Base-by-base conservation (phyloP, 2,329 filamentous ascomycete genomes). In the Diaporthe citri region DNA sequence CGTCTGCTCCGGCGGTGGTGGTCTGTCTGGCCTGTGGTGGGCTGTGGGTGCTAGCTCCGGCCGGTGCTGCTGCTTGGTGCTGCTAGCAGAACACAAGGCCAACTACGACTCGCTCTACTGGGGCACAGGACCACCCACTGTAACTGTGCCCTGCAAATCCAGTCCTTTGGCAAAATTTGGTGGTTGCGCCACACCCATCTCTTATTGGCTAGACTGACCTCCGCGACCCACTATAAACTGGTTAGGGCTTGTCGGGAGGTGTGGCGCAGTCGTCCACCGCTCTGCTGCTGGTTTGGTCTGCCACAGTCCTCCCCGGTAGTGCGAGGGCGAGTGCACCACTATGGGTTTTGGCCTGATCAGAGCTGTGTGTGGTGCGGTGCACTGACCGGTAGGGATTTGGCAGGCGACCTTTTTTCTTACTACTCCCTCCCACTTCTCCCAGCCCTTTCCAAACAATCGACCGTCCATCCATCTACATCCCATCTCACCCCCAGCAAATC, bases 401-500 rank as follows among this genome's bases (percentile, higher is more conserved):
- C 48, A 55, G 48, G 34, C 64, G 71, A 72, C 71, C 71, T 64
- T 52, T 55, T 62, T 66, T 72, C 60, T 46, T 41, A 64, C 59
- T 52, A 43, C 41, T 64, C 59, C 39, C 57, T 64, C 71, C 48
- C 57, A 64, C 48, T 55, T 66, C 70, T 67, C 64, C 75, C 77
- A 77, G 73, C 76, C 75, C 75, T 75, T 80, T 80, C 74, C 75
- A 71, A 48, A 52, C 60, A 51, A 46, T 25, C 51, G 60, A 70
- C 73, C 74, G 71, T 25, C 69, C 73, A 74, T 71, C 71, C 77
- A 78, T 75, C 76, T 76, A 80, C 78, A 80, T 75, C 79, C 77
- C 80, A 77, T 74, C 74, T 73, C 74, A 80, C 79, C 78, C 82
- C 77, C 70, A 75, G 55, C 72, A 78, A 82, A 82, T 78, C 79